Base-by-base conservation (phyloP, 805 yeast species). In the Metschnikowia lachancei region DNA sequence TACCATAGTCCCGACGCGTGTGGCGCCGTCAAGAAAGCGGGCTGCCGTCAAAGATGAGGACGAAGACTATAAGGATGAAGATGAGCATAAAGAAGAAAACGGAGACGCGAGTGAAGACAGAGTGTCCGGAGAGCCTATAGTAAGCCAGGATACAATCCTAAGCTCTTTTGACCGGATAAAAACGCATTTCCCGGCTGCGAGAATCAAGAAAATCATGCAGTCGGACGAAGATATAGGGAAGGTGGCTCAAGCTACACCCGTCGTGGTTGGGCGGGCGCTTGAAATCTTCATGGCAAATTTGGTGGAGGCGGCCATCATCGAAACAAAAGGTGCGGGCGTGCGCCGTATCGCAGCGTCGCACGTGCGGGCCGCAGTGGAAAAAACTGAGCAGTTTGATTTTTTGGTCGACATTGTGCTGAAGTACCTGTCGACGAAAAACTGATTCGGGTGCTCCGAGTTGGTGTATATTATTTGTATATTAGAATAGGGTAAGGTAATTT, bases 221-320 rank as follows among this genome's bases (percentile, higher is more conserved):
- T 83, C 95, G 24, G 99, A 94, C 66, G 99, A 94, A 53, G 99
- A 94, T 53, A 91, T 94, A 37, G 99, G 99, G 2, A 94, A 94
- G 63, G 98, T 94, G 4, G 97, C 99, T 3, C 97, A 91, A 62
- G 97, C 97, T 1, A 95, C 99, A 2, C 99, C 99, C 0, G 86
- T 92, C n/a, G 92, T 92, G 14, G 96, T 94, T 8, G 97, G 98
- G 7, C 79, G 97, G 52, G 96, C 99, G 0, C 73, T 94, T 43
- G 98, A 94, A 68, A 78, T 89, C 50, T 94, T 94, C 63, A 81
- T 94, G 77, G 88, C 95, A 41, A 81, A 94, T 45, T 74, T 94
- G 46, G 95, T 94, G 41, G 91, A 87, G 57, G 89, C 87, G 39
- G 78, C 95, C 17, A 83, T 88, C 42, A 76, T 78, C 34, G 88